Evolutionary conservation across 2,329 filamentous ascomycete species (phyloP).

Genomic region (Fusarium clavum): DNA sequence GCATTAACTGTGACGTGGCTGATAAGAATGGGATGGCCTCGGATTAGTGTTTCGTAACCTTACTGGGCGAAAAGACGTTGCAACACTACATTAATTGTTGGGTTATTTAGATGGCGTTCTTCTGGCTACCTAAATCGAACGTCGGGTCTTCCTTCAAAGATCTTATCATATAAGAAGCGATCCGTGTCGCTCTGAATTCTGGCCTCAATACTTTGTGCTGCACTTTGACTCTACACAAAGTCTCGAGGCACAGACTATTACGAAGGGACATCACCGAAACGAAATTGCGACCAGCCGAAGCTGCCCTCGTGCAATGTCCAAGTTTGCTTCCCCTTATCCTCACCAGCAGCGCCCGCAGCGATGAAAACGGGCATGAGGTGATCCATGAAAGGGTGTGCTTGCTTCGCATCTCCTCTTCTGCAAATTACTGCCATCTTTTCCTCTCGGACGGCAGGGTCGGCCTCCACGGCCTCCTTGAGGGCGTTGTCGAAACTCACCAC

Average conservation of each 20-base stretch:
- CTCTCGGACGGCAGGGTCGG: conserved; percentile 53
- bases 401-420: conserved; percentile 58
- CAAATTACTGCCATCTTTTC: conserved; percentile 55
- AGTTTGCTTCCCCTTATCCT: conserved; percentile 56
- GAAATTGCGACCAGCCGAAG: conserved; percentile 61
- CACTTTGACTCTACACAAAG: conserved; percentile 13
- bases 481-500: conserved; percentile 73
- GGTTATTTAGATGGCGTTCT: background rate
- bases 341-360: conserved; percentile 58
- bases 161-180: background rate
- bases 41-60: background rate
- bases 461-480: conserved; percentile 72
- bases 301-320: conserved; percentile 61
- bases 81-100: background rate
- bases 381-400: conserved; percentile 63
- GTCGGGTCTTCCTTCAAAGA: background rate
- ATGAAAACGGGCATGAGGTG: conserved; percentile 63
- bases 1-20: conserved; percentile 31
- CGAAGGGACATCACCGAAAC: conserved; percentile 55
- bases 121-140: background rate
- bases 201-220: background rate
- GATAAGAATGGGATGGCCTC: conserved; percentile 26
- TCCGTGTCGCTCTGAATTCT: background rate
- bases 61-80: conserved; percentile 6
- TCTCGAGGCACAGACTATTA: conserved; percentile 6